Base-by-base conservation (phyloP, 2,329 filamentous ascomycete species). In the Colletotrichum musae region DNA sequence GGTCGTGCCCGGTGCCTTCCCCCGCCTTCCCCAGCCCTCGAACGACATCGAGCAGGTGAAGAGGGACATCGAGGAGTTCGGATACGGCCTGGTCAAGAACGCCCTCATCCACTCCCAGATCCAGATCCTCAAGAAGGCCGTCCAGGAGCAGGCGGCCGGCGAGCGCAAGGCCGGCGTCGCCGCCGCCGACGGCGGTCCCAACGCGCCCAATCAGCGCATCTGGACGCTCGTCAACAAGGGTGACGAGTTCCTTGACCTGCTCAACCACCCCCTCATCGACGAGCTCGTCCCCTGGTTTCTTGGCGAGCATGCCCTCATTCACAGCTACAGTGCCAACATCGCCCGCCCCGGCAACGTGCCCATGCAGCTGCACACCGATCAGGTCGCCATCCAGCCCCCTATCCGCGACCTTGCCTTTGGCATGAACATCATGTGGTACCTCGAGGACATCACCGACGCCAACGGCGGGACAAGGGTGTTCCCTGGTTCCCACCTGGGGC, bases 271-370 rank as follows among this genome's bases (percentile, higher is more conserved):
- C 3, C 21, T 66, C 39, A 66, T 66, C 6, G 64, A 66, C 51
- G 57, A 48, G 32, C 26, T 66, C 16, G 57, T 66, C 7, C 64
- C 64, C 50, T 66, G 57, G 57, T 63, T 57, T 18, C 52, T 64
- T 16, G 60, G 51, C 7, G 51, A 64, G 39, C 52, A 64, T 28
- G 60, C 60, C n/a, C 51, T 62, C 5, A 54, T 62, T n/a, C 59
- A 62, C 59, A 62, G 50, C 59, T 62, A 62, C 59, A 62, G 36
- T n/a, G 59, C 59, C 56, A 65, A 65, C 63, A 60, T 65, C 28
- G 47, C 48, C 15, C 63, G 63, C 3, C 63, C 63, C 2, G 63
- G 63, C 2, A 59, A 59, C 10, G 26, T 60, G 24, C 63, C 63
- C 13, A 59, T 53, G 48, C 56, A 53, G 39, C 63, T 60, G 21